Evolutionary conservation across 2,329 filamentous ascomycete species (phyloP), one percentile per base, ranked within the genome.

Genomic region (Neoascochyta sp.): DNA sequence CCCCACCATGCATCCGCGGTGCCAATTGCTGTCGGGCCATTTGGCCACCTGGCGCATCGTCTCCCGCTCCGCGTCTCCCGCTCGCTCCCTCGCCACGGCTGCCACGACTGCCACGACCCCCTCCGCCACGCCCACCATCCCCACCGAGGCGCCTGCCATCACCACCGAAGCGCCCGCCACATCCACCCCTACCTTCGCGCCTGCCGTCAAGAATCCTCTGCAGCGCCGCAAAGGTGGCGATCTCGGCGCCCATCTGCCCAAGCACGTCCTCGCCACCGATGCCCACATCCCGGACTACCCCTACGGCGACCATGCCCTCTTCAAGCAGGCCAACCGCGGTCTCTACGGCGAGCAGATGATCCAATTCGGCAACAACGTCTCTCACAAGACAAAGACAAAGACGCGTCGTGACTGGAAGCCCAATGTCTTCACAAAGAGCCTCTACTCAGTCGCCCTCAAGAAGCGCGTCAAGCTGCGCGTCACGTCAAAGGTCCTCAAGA

Each of bases 251-350:
- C 58, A 61, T 36, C 47, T 61, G 16, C 56, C 56, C 39, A 57
- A 57, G 37, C 44, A 57, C 34, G 34, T 62, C 23, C 55, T 62
- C 4, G 53, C 54, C 1, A 35, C 43, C 32, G 41, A 52, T 24
- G 43, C 49, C 16, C 38, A 47, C 11, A 60, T 60, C 7, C 70
- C 70, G 13, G 47, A 59, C 27, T 92, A 92, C 62, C 86, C 86
- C 1, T 81, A 85, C 64, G 84, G 84, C 27, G 74, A 76, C 31
- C 76, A 81, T 34, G 69, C 61, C 41, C 68, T 80, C 45, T 92
- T 85, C 74, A 89, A 90, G 67, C 86, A 92, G 65, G 80, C 81
- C 48, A 86, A 88, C 69, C 72, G 68, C 36, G 83, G 83, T 24
- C 78, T 88, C 7, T 87, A 85, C 67, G 86, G 81, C 48, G 66